These are phyloP conservation scores for Brassica juncea DNA, from an alignment of 345 rosid genomes.

Conservation along the genomic window DNA sequence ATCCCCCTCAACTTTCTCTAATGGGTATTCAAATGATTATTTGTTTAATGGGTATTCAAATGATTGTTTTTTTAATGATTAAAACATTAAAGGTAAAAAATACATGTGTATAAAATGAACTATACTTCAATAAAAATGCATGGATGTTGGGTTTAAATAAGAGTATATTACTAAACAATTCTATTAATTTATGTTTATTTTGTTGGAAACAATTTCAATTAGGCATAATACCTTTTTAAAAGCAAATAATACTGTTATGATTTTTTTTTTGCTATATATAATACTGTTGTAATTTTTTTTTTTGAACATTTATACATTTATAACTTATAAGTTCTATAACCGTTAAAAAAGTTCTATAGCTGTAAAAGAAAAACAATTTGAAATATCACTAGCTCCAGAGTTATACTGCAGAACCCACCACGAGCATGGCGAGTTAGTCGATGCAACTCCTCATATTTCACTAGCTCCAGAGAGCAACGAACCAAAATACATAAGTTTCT, in stretches of 20 bases:
- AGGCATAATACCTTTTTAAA: too few species aligned
- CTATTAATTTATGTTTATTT: too few species aligned
- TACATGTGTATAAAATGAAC: not conserved
- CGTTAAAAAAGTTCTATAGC: not conserved
- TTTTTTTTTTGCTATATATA: too few species aligned
- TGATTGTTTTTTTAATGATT: slow-evolving; percentile 18
- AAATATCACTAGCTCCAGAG: too few species aligned
- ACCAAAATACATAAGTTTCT: not conserved
- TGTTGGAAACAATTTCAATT: too few species aligned
- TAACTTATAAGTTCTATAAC: too few species aligned
- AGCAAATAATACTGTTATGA: not conserved
- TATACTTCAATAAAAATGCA: not conserved
- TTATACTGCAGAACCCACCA: slow-evolving; percentile 10
- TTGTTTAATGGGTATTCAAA: slow-evolving; percentile 24
- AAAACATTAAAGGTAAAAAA: not conserved
- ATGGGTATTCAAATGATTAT: slow-evolving; percentile 31
- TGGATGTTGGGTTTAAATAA: too few species aligned
- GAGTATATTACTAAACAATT: too few species aligned
- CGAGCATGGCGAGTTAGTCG: slow-evolving; percentile 28
- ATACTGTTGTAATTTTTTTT: too few species aligned
- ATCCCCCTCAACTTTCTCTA: not conserved
- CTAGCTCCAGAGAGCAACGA: slow-evolving; percentile 26
- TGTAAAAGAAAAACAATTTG: not conserved
- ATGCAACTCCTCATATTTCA: slow-evolving; percentile 24
- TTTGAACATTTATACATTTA: too few species aligned